Evolutionary conservation across 441 rosid genomes (phyloP).

Genomic region (Mallotus repandus): DNA sequence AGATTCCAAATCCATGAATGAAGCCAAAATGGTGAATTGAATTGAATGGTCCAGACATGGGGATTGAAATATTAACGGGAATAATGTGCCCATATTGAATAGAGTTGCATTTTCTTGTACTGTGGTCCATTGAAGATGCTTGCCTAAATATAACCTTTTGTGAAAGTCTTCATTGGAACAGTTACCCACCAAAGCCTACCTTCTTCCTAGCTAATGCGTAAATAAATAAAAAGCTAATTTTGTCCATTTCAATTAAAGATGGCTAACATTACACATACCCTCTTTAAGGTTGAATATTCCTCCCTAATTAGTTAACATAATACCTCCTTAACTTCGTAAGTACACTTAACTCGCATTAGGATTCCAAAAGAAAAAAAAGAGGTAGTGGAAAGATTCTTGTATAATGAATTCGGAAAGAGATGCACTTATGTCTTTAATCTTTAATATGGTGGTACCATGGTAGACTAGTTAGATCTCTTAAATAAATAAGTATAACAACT

Average conservation of each 20-base stretch:
- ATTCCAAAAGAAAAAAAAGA: background rate
- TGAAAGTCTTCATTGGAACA: constrained; percentile 30
- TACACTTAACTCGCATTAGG: background rate
- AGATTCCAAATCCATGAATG: constrained; percentile 16
- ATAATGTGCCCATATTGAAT: constrained; percentile 31
- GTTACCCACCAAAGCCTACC: constrained; percentile 16
- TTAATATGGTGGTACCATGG: no score
- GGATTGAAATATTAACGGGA: constrained; percentile 17
- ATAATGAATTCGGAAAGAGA: background rate
- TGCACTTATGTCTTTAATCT: background rate
- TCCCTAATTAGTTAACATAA: background rate
- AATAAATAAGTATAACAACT: background rate
- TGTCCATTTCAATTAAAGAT: background rate
- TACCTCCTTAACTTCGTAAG: background rate
- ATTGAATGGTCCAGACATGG: constrained; percentile 26
- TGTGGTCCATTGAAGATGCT: constrained; percentile 44
- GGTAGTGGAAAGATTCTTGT: background rate
- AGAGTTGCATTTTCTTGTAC: constrained; percentile 24
- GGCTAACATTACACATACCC: background rate
- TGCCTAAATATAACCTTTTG: constrained; percentile 10
- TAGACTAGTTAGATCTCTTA: background rate
- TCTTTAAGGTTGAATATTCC: background rate
- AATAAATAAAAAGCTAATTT: no score
- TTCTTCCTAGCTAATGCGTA: background rate
- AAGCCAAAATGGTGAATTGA: constrained; percentile 18